phyloP scores from a whole-genome alignment of 2,329 filamentous ascomycete species.

The Penicillium fuscoglaucum region DNA sequence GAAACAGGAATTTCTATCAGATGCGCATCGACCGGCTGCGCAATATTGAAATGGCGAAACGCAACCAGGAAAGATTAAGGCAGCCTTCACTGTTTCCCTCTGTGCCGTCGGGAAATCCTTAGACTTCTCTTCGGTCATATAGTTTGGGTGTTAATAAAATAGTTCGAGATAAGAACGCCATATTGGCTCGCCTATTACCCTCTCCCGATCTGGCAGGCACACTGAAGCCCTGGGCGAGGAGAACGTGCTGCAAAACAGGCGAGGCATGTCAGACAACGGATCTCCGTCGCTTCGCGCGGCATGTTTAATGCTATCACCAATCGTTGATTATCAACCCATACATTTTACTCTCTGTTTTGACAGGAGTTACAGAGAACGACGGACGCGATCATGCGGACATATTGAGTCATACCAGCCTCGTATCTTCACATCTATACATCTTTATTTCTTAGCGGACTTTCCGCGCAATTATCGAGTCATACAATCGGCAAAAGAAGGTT shows the following conservation, averaged over 20 bases:
- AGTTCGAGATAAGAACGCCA: background rate
- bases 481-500: background rate
- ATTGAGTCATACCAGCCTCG: background rate
- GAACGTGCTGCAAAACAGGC: background rate
- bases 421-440: background rate
- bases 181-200: background rate
- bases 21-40: conserved; percentile 77
- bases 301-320: background rate
- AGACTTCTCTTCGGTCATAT: background rate
- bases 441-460: background rate
- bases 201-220: background rate
- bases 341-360: background rate
- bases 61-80: conserved; percentile 76
- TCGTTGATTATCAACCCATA: background rate
- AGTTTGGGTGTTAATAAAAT: background rate
- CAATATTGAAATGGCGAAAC: conserved; percentile 74
- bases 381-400: background rate
- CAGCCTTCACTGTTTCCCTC: conserved; percentile 81
- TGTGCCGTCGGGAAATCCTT: conserved; percentile 65
- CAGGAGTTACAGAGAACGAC: background rate
- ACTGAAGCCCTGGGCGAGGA: background rate
- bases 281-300: background rate
- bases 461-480: background rate
- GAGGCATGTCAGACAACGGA: background rate
- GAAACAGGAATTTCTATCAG: conserved; percentile 74